Conservation (phyloP, 176 grass and related monocot genomes). For the Oryza punctata region DNA sequence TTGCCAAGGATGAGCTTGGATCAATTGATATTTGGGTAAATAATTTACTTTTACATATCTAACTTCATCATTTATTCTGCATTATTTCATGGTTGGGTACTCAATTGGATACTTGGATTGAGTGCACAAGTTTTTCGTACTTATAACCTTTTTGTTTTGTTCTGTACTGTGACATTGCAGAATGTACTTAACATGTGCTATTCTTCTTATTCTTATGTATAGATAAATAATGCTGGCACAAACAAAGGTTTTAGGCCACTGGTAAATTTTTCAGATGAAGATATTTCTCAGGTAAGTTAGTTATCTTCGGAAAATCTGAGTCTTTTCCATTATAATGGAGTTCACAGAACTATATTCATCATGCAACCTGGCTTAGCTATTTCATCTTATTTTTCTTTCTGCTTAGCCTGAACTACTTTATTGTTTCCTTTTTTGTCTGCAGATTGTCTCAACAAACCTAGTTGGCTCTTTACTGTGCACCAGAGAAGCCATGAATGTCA, state of each 20-base stretch:
- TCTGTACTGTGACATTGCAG: slow-evolving; percentile 13
- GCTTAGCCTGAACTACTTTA: slow-evolving; percentile 4
- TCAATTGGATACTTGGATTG: not conserved
- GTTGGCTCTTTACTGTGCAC: slow-evolving; percentile 93
- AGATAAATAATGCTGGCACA: slow-evolving; percentile 99
- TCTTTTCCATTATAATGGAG: not conserved
- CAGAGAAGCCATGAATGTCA: slow-evolving; percentile 90
- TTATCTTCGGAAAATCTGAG: not conserved
- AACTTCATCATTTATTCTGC: slow-evolving; percentile 6
- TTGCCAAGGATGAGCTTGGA: slow-evolving; percentile 74
- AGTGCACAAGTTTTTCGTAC: not conserved
- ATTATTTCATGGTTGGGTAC: not conserved
- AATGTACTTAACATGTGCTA: slow-evolving; percentile 7
- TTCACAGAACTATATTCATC: not conserved
- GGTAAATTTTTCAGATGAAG: slow-evolving; percentile 92
- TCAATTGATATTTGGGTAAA: slow-evolving; percentile 98
- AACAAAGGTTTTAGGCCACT: slow-evolving; percentile 98
- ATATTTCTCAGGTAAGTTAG: slow-evolving; percentile 82
- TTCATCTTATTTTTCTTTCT: slow-evolving; percentile 24
- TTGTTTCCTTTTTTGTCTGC: slow-evolving; percentile 10
- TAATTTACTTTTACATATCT: slow-evolving; percentile 27
- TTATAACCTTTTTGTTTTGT: not conserved
- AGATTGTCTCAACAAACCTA: slow-evolving; percentile 98
- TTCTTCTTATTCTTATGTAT: slow-evolving; percentile 45
- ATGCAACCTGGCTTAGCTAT: slow-evolving; percentile 9